Percentiles rank a stretch among this genome's conserved stretches.
These are phyloP conservation scores for Pugionium cornutum DNA, from an alignment of 345 rosid genomes.

Conservation along the genomic window DNA sequence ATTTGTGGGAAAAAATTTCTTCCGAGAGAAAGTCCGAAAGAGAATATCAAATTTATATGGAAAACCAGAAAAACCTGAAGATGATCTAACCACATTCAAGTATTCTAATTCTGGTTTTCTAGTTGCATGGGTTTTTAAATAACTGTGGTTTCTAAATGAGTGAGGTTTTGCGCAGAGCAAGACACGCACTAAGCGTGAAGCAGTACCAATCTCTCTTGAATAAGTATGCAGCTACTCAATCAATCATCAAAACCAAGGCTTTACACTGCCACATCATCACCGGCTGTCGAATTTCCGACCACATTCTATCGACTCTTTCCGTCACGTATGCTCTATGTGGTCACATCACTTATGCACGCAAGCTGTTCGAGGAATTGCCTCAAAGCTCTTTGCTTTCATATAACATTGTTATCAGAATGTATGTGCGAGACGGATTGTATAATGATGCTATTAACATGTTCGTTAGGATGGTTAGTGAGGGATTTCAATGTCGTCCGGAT, in stretches of 20 bases:
- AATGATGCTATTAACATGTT: conserved; percentile 46
- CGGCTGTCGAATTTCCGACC: conserved; percentile 40
- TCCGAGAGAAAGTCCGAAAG: too few relatives aligned
- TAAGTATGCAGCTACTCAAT: conserved; percentile 44
- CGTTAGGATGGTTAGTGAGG: conserved; percentile 48
- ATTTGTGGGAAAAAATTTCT: too few relatives aligned
- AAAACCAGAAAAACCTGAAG: too few relatives aligned
- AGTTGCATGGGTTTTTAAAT: too few relatives aligned
- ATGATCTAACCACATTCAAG: too few relatives aligned
- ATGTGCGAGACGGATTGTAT: conserved; percentile 36
- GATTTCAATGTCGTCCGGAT: conserved; percentile 46
- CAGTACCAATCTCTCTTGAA: conserved; percentile 49
- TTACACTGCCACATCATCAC: conserved; percentile 52
- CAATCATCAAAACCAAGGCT: conserved; percentile 46
- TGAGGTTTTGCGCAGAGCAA: conserved; percentile 31
- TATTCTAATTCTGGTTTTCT: too few relatives aligned
- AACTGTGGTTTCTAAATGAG: conserved; percentile 8
- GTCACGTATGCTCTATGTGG: conserved; percentile 28
- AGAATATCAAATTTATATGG: too few relatives aligned
- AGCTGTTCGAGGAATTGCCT: conserved; percentile 58
- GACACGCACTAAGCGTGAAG: conserved; percentile 31
- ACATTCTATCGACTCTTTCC: conserved; percentile 37
- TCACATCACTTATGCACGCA: conserved; percentile 38
- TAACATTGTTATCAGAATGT: conserved; percentile 51
- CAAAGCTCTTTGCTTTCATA: conserved; percentile 43